These are phyloP conservation scores for Austroboletus novae-zelandiae DNA, from an alignment of 1,284 basidiomycete species.

Conservation along the genomic window DNA sequence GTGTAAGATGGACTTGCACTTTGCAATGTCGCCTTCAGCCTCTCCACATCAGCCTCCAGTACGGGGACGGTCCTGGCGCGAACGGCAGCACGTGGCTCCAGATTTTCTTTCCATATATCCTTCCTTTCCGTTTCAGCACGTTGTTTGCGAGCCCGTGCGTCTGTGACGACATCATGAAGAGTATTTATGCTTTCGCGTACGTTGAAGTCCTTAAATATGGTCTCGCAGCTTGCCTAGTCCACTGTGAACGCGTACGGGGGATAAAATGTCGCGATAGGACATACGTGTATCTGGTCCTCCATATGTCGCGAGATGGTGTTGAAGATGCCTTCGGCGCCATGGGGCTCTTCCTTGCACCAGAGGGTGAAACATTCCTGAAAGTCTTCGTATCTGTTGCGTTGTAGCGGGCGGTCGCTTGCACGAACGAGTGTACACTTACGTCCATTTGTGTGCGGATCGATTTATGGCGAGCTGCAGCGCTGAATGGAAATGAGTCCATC, in stretches of 20 bases:
- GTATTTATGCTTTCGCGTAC: conserved; percentile 67
- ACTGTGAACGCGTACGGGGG: conserved; percentile 1
- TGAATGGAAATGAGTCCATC: conserved; percentile 73
- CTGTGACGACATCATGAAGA: conserved; percentile 64
- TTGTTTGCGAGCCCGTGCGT: conserved; percentile 63
- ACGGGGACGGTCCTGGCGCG: conserved; percentile 60
- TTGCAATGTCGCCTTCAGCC: conserved; percentile 48
- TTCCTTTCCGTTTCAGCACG: conserved; percentile 41
- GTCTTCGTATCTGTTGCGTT: conserved; percentile 59
- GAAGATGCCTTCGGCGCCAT: conserved; percentile 62
- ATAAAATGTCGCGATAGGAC: conserved; percentile 8
- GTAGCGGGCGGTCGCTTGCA: neutral
- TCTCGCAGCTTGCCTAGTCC: conserved; percentile 40
- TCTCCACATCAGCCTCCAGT: conserved; percentile 52
- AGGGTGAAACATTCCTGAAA: conserved; percentile 74
- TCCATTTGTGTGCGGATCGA: conserved; percentile 77
- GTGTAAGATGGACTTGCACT: conserved; percentile 37
- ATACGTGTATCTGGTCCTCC: conserved; percentile 61
- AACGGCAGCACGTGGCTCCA: conserved; percentile 59
- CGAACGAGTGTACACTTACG: conserved; percentile 47
- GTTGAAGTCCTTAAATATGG: conserved; percentile 60
- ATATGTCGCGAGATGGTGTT: conserved; percentile 67
- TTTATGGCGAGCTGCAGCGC: conserved; percentile 74
- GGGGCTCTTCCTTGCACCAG: conserved; percentile 71
- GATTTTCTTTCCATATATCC: conserved; percentile 62